Evolutionary conservation across 2,329 filamentous ascomycete genomes (phyloP), one percentile per base, ranked within the genome.

Genomic region (Diaporthe sp.): DNA sequence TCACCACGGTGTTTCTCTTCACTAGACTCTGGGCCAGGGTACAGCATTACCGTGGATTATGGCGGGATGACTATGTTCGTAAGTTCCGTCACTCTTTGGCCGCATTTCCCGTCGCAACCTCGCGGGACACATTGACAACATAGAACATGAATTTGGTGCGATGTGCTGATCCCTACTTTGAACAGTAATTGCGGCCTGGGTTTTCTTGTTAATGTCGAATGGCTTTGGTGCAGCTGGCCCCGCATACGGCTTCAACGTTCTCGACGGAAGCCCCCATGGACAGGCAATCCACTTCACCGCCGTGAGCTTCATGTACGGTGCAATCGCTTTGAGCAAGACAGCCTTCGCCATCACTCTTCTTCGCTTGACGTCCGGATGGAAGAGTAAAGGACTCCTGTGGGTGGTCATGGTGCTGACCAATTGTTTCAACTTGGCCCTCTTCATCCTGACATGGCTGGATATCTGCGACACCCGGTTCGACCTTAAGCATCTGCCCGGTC

Each of bases 51-150:
- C n/a, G 33, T 28, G 72, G 72, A 12, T 22, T 74, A 15, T 74
- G 72, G 72, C 47, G 72, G 25, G 72, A 74, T 19, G 72, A 74
- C 35, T 74, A 69, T 17, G 30, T 70, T 22, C 47, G 70, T 72
- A 9, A 72, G 70, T 33, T 22, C 19, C 8, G 8, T 38, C 8
- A 22, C 8, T n/a, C 15, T 19, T 9, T 45, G 4, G 30, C 55
- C 55, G 2, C 17, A 10, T 1, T 8, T 35, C 33, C 19, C 19
- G 55, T 33, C 19, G 4, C 5, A 17, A 54, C 22, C 22, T 15
- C 33, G 1, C 6, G 6, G 25, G 17, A 3, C 28, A 19, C 13
- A 33, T 60, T 15, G 6, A 7, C 2, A 22, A 47, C 7, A 6
- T 6, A 19, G 22, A 67, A 67, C 4, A 13, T 33, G 5, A 38